A percentile compares a stretch with the other conserved stretches of the same genome.
phyloP scores from a whole-genome alignment of 2,329 filamentous ascomycete species.

The Epichloe aotearoae region DNA sequence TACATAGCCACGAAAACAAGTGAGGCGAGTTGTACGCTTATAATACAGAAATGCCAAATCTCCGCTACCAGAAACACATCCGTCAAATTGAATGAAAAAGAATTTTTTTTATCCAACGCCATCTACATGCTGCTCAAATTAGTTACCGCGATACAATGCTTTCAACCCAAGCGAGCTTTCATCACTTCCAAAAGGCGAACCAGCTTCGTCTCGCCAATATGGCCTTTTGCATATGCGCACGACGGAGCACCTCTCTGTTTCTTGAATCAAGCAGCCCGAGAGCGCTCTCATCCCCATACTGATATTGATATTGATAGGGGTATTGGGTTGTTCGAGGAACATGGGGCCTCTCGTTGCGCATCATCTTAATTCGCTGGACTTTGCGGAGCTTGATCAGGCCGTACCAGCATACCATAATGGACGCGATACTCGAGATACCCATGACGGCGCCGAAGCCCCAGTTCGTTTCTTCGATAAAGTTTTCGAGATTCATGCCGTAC shows the following conservation, averaged over 20 bases:
- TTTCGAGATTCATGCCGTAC: constrained; percentile 99
- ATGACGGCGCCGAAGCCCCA: constrained; percentile 74
- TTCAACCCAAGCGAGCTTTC: not conserved
- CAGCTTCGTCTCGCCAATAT: constrained; percentile 21
- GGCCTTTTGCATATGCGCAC: constrained; percentile 37
- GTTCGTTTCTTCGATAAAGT: constrained; percentile 91
- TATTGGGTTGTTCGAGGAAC: constrained; percentile 28
- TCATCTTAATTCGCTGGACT: constrained; percentile 84
- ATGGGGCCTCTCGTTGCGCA: constrained; percentile 27
- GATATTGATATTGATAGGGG: constrained; percentile 8
- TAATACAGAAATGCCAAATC: no score
- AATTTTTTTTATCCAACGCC: constrained; percentile 1
- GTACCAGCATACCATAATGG: constrained; percentile 67
- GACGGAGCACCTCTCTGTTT: constrained; percentile 40
- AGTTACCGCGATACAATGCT: not conserved
- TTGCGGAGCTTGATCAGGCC: constrained; percentile 72
- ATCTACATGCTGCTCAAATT: constrained; percentile 3
- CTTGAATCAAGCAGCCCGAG: constrained; percentile 38
- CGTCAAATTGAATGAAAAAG: not conserved
- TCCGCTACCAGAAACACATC: no score
- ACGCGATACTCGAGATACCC: constrained; percentile 55
- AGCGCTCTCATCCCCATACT: constrained; percentile 30
- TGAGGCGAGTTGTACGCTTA: no score
- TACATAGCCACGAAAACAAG: no score
- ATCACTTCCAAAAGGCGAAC: constrained; percentile 7